Base-by-base conservation (phyloP, 2,329 filamentous ascomycete species). In the Stachybotrys elegans region DNA sequence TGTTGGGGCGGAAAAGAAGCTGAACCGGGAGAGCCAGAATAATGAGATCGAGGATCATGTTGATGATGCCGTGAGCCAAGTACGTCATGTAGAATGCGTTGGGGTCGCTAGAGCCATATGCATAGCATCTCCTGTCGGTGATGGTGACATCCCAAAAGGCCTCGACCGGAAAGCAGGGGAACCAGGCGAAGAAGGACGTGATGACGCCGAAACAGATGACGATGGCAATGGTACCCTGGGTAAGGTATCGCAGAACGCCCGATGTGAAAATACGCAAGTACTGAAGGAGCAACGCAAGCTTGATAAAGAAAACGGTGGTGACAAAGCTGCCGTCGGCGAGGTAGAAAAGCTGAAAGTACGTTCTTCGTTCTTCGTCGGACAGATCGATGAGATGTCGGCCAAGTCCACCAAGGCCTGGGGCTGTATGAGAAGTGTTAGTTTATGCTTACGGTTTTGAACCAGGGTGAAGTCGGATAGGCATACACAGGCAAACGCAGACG, bases 41-140 rank as follows among this genome's bases (percentile, higher is more conserved):
- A 16, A 51, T 55, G 20, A 48, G n/a, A 29, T 55, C 57, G 52
- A 53, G 56, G 38, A 48, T 11, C 6, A 43, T 32, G 8, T 51
- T 52, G 16, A 49, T 34, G n/a, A 46, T 37, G 38, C 46, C 48
- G 32, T 53, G 51, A 9, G 49, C 46, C n/a, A 51, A 43, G 14
- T 50, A 35, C n/a, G 45, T 51, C 20, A 42, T 44, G 21, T 17
- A 57, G 50, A 5, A 53, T 44, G 11, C 36, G 21, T 21, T 43
- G 27, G 44, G 41, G 40, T 43, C n/a, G 8, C n/a, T 47, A 17
- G 42, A 51, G 4, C 38, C 52, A 22, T 51, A 56, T 3, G 35
- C 44, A 43, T 47, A 47, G 43, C 54, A 51, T 4, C 25, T 31
- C 4, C 44, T 32, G 21, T 50, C 29, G 9, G n/a, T 17, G 17